Base-by-base conservation (phyloP, 208 protist species). In the Herpetomonas samuelpessoai region DNA sequence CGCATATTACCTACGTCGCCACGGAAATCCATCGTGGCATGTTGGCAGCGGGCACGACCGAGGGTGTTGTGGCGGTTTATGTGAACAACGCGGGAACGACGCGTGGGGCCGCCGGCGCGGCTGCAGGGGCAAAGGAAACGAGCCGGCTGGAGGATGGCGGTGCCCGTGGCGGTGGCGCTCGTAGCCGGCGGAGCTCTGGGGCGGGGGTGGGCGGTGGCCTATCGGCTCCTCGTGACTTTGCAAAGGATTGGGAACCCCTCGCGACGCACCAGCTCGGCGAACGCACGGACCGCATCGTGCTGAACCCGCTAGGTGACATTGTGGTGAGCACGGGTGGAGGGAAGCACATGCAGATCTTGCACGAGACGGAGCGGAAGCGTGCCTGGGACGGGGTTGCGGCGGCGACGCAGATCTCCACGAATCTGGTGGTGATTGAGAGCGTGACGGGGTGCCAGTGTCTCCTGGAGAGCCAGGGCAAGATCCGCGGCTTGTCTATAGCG, bases 341-440 rank as follows among this genome's bases (percentile, higher is more conserved):
- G 18, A 72, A 83, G 49, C 51, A 58, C n/a, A 44, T 96, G 50
- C 71, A 88, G 58, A 75, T 96, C 30, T 76, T 97, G 25, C 88
- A 93, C 48, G 93, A 96, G 65, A 92, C 87, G 45, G 71, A 85
- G 29, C 87, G 91, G 16, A 83, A 89, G 46, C 83, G 89, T 27
- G 71, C 76, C 27, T 96, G 89, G 86, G 83, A 91, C 58, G 82
- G 86, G 56, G 72, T 84, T 38, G 83, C 88, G 1, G 86, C 86
- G 12, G 88, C 83, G 25, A 90, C 91, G 57, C 93, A 96, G 62
- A 89, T 96, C 35, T 90, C 88, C 18, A 68, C 85, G 26, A 78
- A 89, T 27, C 85, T 91, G 65, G 82, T 95, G 10, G 88, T 95
- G 22, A 83, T 94, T 31, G 87, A 96, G 60, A 93, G 79, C 31